phyloP scores from a whole-genome alignment of 306 rosid species.

The Rubus parviflorus region DNA sequence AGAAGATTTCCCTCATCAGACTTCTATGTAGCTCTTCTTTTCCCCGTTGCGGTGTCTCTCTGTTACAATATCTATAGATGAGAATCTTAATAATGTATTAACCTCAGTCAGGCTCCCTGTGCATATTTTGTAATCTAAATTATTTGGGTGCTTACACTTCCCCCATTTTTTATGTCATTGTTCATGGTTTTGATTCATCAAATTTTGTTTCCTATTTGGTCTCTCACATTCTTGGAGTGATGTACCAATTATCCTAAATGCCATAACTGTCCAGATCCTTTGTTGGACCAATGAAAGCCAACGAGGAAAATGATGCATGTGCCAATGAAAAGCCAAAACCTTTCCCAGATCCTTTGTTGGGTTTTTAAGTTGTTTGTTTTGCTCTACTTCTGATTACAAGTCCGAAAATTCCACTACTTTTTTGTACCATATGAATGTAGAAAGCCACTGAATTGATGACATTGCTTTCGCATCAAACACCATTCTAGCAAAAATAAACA shows the following conservation, averaged over 20 bases:
- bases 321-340: not conserved
- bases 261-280: not conserved
- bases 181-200: not conserved
- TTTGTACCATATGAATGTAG: too few species aligned
- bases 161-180: not conserved
- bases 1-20: conserved; percentile 12
- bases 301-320: not conserved
- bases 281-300: not conserved
- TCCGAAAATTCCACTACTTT: too few species aligned
- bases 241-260: not conserved
- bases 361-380: too few species aligned
- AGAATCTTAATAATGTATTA: not conserved
- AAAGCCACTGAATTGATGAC: not conserved
- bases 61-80: not conserved
- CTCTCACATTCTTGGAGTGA: not conserved
- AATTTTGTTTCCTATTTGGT: not conserved
- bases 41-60: conserved; percentile 15
- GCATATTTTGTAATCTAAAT: conserved; percentile 21
- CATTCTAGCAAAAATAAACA: too few species aligned
- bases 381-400: too few species aligned
- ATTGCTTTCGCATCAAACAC: not conserved
- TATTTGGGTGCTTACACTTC: not conserved
- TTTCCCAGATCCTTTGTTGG: not conserved
- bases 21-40: conserved; percentile 1
- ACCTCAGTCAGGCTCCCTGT: conserved; percentile 1